Base-by-base conservation (phyloP, 1,284 basidiomycete species). In the Marasmius tenuissimus region DNA sequence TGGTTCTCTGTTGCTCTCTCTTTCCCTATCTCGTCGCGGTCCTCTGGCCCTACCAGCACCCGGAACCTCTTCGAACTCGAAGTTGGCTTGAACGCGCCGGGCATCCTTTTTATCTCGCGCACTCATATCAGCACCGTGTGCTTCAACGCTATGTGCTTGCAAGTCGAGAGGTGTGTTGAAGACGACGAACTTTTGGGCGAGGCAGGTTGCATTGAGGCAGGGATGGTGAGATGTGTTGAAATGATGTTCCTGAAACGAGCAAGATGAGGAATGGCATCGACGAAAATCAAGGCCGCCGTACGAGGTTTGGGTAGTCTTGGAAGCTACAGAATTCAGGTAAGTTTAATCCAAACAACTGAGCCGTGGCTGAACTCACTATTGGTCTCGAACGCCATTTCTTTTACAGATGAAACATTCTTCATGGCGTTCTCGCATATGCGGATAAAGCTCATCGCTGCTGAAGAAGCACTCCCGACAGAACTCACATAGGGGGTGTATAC, bases 321-420 rank as follows among this genome's bases (percentile, higher is more conserved):
- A 96, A 96, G 73, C 93, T 95, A 61, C 0, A 48, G 20, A 61
- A 20, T 8, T 5, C 40, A 2, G 27, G 62, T 22, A 68, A 54
- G 51, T 38, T 63, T 63, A 14, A 57, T 9, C 54, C 16, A 53
- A n/a, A 47, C 40, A 3, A 59, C 22, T 22, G 18, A 47, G n/a
- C 33, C 51, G 60, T 37, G 63, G 35, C 34, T 52, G 65, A 3
- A 86, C 92, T 74, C 72, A 97, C 92, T 97, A 96, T 77, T 95
- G 88, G 73, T 96, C 87, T 64, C 84, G 80, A 51, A 94, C 72
- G 4, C 90, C 94, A 60, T 88, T 85, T 40, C 88, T 81, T 72
- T 93, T 93, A 76, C 97, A 99, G 35, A 99, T 79, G 70, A 97
- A 97, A 73, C 97, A 99, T 71, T 99, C 96, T 73, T 99, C 97